Evolutionary conservation across 1,284 basidiomycete species (phyloP), one percentile per base, ranked within the genome.

Genomic region (Trichosporon sp.): DNA sequence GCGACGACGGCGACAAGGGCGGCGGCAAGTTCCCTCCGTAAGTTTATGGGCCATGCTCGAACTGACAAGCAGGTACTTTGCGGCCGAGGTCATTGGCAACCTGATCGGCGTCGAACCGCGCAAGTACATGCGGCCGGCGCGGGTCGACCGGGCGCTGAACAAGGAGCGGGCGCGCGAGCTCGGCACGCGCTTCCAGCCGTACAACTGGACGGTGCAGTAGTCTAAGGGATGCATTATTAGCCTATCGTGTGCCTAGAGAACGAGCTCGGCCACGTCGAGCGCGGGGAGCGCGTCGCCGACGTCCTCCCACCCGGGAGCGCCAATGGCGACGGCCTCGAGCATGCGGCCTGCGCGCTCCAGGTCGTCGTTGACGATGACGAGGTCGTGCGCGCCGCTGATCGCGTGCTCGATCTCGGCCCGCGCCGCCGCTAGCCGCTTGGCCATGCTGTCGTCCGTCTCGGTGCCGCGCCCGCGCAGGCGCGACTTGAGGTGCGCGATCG

Each of bases 71-170:
- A 95, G 93, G 71, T 96, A 92, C 80, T 99, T 99, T 81, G 96
- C 95, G 0, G 90, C 88, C 6, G 96, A 99, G 81, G 95, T 99
- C 75, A 90, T 99, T 70, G 95, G 96, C 0, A 95, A 93, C 75
- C 81, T 98, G 62, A 84, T 99, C 65, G 93, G 94, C 12, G 78
- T 97, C 53, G 94, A 96, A 79, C 90, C 93, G n/a, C 86, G 92
- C 67, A 86, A 86, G 75, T 98, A 95, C 95, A 86, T 91, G 66
- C 87, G 89, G 73, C 95, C 96, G 1, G 87, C 87, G 73, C 86
- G 87, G 71, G 84, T 95, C 65, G 93, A 95, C 78, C 86, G 87
- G 64, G 84, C 86, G 68, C 85, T 87, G 73, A 90, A 94, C 76
- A 88, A 87, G 73, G 88, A 91, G 67, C 85, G 93, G 58, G 88